A percentile compares a stretch with the other conserved stretches of the same genome.
Evolutionary conservation across 2,329 filamentous ascomycete species (phyloP).

Genomic region (Chaetomiaceae sp.): DNA sequence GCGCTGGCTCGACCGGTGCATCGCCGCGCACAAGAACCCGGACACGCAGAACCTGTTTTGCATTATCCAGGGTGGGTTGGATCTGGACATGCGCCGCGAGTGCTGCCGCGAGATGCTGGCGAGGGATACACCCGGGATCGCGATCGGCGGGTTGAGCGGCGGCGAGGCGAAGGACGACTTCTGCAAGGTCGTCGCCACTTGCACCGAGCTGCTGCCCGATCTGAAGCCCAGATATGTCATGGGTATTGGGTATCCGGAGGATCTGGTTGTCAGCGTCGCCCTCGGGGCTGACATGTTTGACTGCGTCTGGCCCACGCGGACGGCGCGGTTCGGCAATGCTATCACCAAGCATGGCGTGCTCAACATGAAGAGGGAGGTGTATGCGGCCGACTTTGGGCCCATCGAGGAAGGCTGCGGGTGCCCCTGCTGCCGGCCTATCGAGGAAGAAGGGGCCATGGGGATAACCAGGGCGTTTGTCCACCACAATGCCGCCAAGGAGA

Average conservation of each 20-base stretch:
- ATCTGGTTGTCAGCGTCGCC: slow-evolving; percentile 87
- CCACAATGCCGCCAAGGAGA: slow-evolving; percentile 91
- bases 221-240: slow-evolving; percentile 98
- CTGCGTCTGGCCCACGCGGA: slow-evolving; percentile 96
- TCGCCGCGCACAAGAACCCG: slow-evolving; percentile 80
- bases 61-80: slow-evolving; percentile 94
- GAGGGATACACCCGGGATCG: slow-evolving; percentile 89
- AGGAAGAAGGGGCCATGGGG: slow-evolving; percentile 64
- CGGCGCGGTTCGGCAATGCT: slow-evolving; percentile 92
- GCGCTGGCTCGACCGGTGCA: slow-evolving; percentile 93
- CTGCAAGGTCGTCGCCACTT: slow-evolving; percentile 83
- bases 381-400: slow-evolving; percentile 73
- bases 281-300: slow-evolving; percentile 99
- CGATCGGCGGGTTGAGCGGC: slow-evolving; percentile 90
- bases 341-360: slow-evolving; percentile 77
- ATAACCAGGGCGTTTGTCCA: slow-evolving; percentile 87
- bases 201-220: slow-evolving; percentile 78
- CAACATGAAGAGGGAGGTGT: slow-evolving; percentile 74
- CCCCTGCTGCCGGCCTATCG: slow-evolving; percentile 63
- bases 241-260: slow-evolving; percentile 97
- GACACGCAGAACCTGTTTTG: slow-evolving; percentile 90
- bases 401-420: slow-evolving; percentile 82
- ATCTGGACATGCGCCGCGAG: slow-evolving; percentile 76
- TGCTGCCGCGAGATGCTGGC: slow-evolving; percentile 86
- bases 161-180: slow-evolving; percentile 93